Evolutionary conservation across 768 basidiomycete species (phyloP).

Genomic region (Tulasnella calospora): DNA sequence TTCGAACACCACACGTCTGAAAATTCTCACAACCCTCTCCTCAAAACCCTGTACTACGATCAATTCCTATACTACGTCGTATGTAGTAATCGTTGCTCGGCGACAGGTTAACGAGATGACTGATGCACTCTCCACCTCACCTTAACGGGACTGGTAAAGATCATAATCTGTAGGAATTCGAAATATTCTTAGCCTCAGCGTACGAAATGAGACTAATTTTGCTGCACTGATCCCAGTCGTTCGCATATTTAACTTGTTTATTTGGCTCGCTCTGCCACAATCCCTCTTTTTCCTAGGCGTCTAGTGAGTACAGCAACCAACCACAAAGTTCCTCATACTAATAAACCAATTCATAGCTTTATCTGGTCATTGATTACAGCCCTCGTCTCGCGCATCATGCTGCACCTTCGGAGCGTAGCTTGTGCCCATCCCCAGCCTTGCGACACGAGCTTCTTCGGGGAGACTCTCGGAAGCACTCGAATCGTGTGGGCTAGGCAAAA

Average conservation of each 20-base stretch:
- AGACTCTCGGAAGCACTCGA: no score
- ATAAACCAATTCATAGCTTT: not conserved
- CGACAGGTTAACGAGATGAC: not conserved
- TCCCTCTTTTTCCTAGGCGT: not conserved
- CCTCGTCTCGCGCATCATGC: not conserved
- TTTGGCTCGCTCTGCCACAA: not conserved
- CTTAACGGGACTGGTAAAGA: not conserved
- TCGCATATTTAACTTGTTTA: not conserved
- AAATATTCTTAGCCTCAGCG: not conserved
- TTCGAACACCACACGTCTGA: not conserved
- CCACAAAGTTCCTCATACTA: not conserved
- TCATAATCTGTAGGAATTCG: not conserved
- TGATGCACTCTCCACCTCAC: not conserved
- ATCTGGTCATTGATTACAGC: no score
- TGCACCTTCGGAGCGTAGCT: not conserved
- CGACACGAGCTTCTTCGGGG: no score
- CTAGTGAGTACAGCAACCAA: not conserved
- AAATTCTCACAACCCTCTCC: not conserved
- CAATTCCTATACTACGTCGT: slow-evolving; percentile 8
- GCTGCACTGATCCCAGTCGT: not conserved
- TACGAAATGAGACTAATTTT: not conserved
- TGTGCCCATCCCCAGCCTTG: no score
- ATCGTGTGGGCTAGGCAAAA: no score
- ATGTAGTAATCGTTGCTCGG: not conserved
- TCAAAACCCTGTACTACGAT: not conserved